These are phyloP conservation scores for Pseudocercospora musae DNA, from an alignment of 2,329 filamentous ascomycete genomes.

Conservation along the genomic window DNA sequence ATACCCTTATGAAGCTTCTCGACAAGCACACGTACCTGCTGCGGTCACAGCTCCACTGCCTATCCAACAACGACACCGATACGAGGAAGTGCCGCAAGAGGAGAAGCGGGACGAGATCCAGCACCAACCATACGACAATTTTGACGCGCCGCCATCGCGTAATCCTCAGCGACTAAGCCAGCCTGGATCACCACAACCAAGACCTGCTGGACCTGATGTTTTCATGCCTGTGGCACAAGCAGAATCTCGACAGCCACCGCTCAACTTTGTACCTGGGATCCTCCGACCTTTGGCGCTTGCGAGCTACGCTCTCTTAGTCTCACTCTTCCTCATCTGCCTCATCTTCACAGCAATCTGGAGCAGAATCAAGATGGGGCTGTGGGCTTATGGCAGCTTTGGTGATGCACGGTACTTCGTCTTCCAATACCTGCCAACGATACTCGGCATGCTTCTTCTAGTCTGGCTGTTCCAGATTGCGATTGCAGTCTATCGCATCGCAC, in stretches of 20 bases:
- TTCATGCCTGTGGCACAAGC: constrained; percentile 34
- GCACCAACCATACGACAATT: constrained; percentile 11
- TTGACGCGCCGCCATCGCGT: constrained; percentile 16
- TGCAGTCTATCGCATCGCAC: constrained; percentile 71
- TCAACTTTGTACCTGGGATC: constrained; percentile 69
- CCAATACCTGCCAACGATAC: constrained; percentile 75
- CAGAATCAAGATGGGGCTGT: constrained; percentile 60
- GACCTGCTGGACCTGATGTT: constrained; percentile 24
- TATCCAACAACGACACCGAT: constrained; percentile 18
- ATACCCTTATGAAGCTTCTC: constrained; percentile 21
- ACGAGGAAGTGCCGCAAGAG: constrained; percentile 23
- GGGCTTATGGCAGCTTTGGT: constrained; percentile 65
- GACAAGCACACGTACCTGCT: constrained; percentile 10
- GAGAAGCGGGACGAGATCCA: constrained; percentile 15
- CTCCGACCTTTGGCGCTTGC: constrained; percentile 65
- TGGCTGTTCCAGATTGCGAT: constrained; percentile 73
- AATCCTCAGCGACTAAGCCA: constrained; percentile 16
- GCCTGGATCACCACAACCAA: constrained; percentile 1
- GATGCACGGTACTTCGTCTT: constrained; percentile 79
- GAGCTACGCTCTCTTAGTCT: constrained; percentile 58
- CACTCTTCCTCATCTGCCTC: constrained; percentile 69
- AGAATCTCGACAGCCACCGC: constrained; percentile 32
- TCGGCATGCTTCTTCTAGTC: constrained; percentile 68
- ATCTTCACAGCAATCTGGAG: constrained; percentile 72
- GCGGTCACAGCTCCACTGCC: constrained; percentile 12